These are phyloP conservation scores for Violaceomyces palustris DNA, from an alignment of 1,284 basidiomycete species.

Conservation along the genomic window DNA sequence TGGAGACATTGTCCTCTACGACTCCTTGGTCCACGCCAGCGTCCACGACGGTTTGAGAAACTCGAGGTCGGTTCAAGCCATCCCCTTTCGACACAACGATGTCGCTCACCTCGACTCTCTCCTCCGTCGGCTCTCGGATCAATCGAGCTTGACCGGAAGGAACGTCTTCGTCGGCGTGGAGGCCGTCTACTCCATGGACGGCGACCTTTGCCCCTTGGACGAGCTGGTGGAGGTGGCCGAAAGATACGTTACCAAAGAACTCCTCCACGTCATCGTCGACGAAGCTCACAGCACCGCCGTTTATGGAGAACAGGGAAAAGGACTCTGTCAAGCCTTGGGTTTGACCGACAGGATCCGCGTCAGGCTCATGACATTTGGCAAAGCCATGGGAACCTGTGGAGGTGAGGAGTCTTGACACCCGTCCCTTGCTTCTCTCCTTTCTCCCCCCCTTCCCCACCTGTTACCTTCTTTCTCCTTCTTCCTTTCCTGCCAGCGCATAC, in stretches of 20 bases:
- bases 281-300: slow-evolving; percentile 77
- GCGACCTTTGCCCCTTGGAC: slow-evolving; percentile 72
- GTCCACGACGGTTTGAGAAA: slow-evolving; percentile 88
- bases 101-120: slow-evolving; percentile 7
- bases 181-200: slow-evolving; percentile 91
- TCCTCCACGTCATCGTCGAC: slow-evolving; percentile 61
- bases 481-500: too few species aligned
- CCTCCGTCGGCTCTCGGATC: slow-evolving; percentile 1
- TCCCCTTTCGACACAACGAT: slow-evolving; percentile 21
- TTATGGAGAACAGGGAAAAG: slow-evolving; percentile 55
- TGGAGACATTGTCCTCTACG: slow-evolving; percentile 74
- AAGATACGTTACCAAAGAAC: slow-evolving; percentile 59
- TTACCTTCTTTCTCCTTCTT: too few species aligned
- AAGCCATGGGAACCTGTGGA: slow-evolving; percentile 44
- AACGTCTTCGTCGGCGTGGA: slow-evolving; percentile 67
- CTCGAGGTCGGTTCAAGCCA: slow-evolving; percentile 54
- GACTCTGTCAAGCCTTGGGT: slow-evolving; percentile 28
- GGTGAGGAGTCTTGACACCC: slow-evolving; percentile 1
- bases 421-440: too few species aligned
- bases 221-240: slow-evolving; percentile 65
- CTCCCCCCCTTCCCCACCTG: too few species aligned
- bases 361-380: slow-evolving; percentile 47
- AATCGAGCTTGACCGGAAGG: slow-evolving; percentile 2
- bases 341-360: slow-evolving; percentile 17
- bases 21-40: slow-evolving; percentile 84